Evolutionary conservation across 1,139 yeast genomes (phyloP).

Genomic region (Meyerozyma elateridarum): DNA sequence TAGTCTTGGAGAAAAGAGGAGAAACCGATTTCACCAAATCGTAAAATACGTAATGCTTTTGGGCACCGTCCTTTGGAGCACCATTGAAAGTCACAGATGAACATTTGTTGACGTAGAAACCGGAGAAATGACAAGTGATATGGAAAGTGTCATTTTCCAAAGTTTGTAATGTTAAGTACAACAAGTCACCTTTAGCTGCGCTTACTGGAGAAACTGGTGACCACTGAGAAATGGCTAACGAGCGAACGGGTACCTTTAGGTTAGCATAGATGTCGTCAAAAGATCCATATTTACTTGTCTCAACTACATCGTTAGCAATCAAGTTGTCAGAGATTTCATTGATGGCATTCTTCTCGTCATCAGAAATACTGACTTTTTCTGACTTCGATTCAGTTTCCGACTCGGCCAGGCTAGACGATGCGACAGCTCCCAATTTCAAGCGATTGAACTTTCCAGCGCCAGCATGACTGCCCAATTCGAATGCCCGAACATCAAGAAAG

Average conservation of each 20-base stretch:
- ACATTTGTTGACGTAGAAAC: slow-evolving; percentile 72
- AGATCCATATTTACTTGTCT: slow-evolving; percentile 11
- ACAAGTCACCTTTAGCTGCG: slow-evolving; percentile 66
- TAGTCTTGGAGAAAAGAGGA: slow-evolving; percentile 41
- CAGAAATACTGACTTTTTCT: slow-evolving; percentile 12
- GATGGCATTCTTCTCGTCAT: slow-evolving; percentile 18
- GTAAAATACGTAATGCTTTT: slow-evolving; percentile 42
- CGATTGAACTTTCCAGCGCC: slow-evolving; percentile 25
- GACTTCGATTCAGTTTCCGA: slow-evolving; percentile 7
- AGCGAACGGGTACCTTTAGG: slow-evolving; percentile 42
- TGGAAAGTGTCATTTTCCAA: slow-evolving; percentile 76
- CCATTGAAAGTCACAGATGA: slow-evolving; percentile 72
- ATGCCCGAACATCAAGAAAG: slow-evolving; percentile 31
- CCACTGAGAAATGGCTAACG: slow-evolving; percentile 74
- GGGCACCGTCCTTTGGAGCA: slow-evolving; percentile 38
- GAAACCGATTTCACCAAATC: slow-evolving; percentile 52
- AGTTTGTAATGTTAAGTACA: slow-evolving; percentile 71
- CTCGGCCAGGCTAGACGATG: too few relatives aligned
- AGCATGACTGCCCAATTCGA: slow-evolving; percentile 17
- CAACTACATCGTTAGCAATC: slow-evolving; percentile 8
- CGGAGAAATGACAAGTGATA: slow-evolving; percentile 72
- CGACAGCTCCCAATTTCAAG: slow-evolving; percentile 25
- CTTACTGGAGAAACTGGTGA: slow-evolving; percentile 75
- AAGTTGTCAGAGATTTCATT: slow-evolving; percentile 15
- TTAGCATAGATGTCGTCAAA: slow-evolving; percentile 21